A percentile compares a stretch with the other conserved stretches of the same genome.
phyloP scores from a whole-genome alignment of 495 filamentous ascomycete genomes.

The Penicillium odoratum region DNA sequence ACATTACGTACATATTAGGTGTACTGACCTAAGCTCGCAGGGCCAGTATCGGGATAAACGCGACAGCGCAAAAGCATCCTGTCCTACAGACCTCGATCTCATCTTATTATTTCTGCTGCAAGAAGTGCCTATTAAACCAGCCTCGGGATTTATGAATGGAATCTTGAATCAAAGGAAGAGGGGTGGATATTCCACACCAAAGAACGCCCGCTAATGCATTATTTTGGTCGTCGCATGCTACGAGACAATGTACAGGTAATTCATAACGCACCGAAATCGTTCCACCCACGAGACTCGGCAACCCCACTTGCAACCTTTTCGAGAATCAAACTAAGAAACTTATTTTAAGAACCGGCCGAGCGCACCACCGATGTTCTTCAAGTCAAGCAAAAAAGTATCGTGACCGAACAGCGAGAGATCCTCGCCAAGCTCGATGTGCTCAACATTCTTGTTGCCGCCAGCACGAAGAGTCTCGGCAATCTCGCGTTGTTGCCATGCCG shows the following conservation, averaged over 20 bases:
- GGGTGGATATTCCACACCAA: slow-evolving; percentile 1
- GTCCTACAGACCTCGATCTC: too few relatives aligned
- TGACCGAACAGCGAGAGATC: slow-evolving; percentile 92
- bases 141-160: background rate
- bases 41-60: too few relatives aligned
- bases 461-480: slow-evolving; percentile 79
- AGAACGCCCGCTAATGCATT: slow-evolving; percentile 21
- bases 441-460: slow-evolving; percentile 74
- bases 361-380: slow-evolving; percentile 85
- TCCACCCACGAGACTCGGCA: background rate
- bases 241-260: slow-evolving; percentile 13
- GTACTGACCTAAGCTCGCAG: too few relatives aligned
- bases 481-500: slow-evolving; percentile 97
- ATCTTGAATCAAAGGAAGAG: background rate
- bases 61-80: too few relatives aligned
- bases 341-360: slow-evolving; percentile 68
- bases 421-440: slow-evolving; percentile 88
- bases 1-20: too few relatives aligned
- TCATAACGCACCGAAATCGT: background rate
- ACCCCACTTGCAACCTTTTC: background rate
- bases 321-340: background rate
- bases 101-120: background rate
- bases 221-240: slow-evolving; percentile 16
- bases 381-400: slow-evolving; percentile 92
- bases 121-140: background rate